Evolutionary conservation across 441 rosid genomes (phyloP).

Genomic region (Pelargonium australe): DNA sequence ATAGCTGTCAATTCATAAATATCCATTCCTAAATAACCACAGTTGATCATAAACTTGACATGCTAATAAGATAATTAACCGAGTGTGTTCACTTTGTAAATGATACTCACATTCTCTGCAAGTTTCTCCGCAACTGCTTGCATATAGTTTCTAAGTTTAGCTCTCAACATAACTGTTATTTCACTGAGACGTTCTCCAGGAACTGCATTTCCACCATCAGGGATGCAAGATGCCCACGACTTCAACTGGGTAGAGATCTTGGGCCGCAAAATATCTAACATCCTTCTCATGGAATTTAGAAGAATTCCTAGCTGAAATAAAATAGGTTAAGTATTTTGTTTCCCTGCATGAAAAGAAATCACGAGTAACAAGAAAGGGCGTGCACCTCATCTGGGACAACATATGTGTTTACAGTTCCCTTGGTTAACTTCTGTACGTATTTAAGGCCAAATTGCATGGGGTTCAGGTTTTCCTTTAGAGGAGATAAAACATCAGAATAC

Average conservation of each 20-base stretch:
- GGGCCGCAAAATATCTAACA: conserved; percentile 59
- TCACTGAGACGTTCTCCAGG: conserved; percentile 91
- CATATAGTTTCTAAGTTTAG: conserved; percentile 77
- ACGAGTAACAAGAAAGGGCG: neutral
- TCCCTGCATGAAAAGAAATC: conserved; percentile 7
- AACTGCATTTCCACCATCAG: conserved; percentile 66
- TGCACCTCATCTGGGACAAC: conserved; percentile 83
- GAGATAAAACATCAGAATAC: conserved; percentile 82
- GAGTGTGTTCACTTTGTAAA: neutral
- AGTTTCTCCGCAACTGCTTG: conserved; percentile 92
- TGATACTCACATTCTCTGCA: conserved; percentile 75
- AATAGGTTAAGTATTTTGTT: conserved; percentile 11
- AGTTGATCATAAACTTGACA: conserved; percentile 1
- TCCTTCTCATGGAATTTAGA: conserved; percentile 79
- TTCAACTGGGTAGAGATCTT: conserved; percentile 61
- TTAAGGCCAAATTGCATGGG: conserved; percentile 86
- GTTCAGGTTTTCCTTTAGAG: conserved; percentile 78
- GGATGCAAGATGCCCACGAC: conserved; percentile 60
- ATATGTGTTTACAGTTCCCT: conserved; percentile 68
- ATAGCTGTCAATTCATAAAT: neutral
- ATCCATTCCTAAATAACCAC: neutral
- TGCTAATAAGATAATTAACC: conserved; percentile 10
- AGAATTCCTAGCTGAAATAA: conserved; percentile 64
- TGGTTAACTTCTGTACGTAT: conserved; percentile 81
- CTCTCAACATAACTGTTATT: conserved; percentile 87